Percentiles rank a stretch among this genome's conserved stretches.
Conservation (phyloP, 2,329 filamentous ascomycete genomes). For the Fusarium sacchari region DNA sequence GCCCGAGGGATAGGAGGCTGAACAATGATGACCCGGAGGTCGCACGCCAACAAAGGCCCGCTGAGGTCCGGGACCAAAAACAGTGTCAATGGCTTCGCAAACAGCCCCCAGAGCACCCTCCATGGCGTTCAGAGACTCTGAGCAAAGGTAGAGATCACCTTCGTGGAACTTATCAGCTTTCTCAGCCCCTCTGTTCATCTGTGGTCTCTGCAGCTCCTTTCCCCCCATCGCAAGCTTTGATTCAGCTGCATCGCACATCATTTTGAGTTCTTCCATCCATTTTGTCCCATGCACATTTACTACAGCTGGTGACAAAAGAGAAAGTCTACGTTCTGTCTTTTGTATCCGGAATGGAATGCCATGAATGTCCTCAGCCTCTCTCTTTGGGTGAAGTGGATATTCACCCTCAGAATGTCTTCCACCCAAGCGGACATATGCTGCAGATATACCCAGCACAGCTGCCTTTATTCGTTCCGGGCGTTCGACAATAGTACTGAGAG, state of each 20-base stretch:
- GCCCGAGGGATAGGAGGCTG: constrained; percentile 85
- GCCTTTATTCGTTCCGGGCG: constrained; percentile 91
- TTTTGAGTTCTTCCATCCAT: constrained; percentile 92
- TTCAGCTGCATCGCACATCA: constrained; percentile 85
- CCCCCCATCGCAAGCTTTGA: constrained; percentile 78
- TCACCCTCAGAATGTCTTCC: constrained; percentile 78
- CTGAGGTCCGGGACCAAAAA: constrained; percentile 74
- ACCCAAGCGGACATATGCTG: constrained; percentile 91
- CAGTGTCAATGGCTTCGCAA: constrained; percentile 88
- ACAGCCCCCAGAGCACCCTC: constrained; percentile 93
- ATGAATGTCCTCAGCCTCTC: constrained; percentile 63
- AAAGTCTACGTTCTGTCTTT: constrained; percentile 77
- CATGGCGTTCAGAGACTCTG: constrained; percentile 86
- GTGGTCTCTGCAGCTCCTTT: constrained; percentile 79
- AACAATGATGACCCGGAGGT: constrained; percentile 96
- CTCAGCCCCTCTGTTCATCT: constrained; percentile 64
- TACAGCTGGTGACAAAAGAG: constrained; percentile 79
- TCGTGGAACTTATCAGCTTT: constrained; percentile 74
- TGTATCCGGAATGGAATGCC: constrained; percentile 83
- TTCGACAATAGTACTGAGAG: constrained; percentile 86
- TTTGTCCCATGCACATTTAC: constrained; percentile 89
- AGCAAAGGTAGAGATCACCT: constrained; percentile 90
- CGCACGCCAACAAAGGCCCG: constrained; percentile 92
- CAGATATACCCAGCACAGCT: constrained; percentile 80
- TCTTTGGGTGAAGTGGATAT: constrained; percentile 72